These are phyloP conservation scores for Rhynchosporium agropyri DNA, from an alignment of 2,329 filamentous ascomycete species.

Conservation along the genomic window DNA sequence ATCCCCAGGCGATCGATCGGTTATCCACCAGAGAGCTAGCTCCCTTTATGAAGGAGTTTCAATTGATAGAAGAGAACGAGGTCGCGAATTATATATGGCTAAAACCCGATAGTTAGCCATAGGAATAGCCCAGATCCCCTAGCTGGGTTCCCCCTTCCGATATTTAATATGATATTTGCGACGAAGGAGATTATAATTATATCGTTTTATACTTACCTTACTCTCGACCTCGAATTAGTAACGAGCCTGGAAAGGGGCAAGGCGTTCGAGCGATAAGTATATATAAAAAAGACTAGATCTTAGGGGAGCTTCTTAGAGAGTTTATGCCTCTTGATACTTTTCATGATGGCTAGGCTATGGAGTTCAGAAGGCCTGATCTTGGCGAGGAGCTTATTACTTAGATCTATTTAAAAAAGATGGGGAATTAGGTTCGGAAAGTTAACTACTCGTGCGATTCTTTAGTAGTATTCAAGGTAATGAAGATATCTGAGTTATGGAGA, in stretches of 20 bases:
- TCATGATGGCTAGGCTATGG: conserved; percentile 16
- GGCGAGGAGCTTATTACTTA: conserved; percentile 19
- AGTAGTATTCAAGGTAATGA: conserved; percentile 12
- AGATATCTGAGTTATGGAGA: conserved; percentile 22
- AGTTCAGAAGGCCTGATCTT: conserved; percentile 22
- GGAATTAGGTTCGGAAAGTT: conserved; percentile 22
- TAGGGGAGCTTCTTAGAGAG: conserved; percentile 21
- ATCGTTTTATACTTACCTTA: conserved; percentile 14
- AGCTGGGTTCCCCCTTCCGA: conserved; percentile 14
- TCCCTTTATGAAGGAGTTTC: conserved; percentile 21
- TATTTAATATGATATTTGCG: conserved; percentile 15
- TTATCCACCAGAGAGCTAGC: conserved; percentile 11
- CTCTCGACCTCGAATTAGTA: conserved; percentile 14
- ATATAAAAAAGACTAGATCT: neutral
- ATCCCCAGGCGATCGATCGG: conserved; percentile 17
- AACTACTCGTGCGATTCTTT: conserved; percentile 19
- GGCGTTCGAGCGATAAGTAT: neutral
- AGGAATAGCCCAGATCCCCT: conserved; percentile 15
- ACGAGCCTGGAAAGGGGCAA: conserved; percentile 9
- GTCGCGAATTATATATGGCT: neutral
- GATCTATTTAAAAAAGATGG: conserved; percentile 19
- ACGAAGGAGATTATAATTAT: conserved; percentile 15
- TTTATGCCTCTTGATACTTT: conserved; percentile 8
- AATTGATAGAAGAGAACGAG: conserved; percentile 17
- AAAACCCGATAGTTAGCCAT: conserved; percentile 17